phyloP scores from a whole-genome alignment of 768 basidiomycete species.

The Russula sp. region DNA sequence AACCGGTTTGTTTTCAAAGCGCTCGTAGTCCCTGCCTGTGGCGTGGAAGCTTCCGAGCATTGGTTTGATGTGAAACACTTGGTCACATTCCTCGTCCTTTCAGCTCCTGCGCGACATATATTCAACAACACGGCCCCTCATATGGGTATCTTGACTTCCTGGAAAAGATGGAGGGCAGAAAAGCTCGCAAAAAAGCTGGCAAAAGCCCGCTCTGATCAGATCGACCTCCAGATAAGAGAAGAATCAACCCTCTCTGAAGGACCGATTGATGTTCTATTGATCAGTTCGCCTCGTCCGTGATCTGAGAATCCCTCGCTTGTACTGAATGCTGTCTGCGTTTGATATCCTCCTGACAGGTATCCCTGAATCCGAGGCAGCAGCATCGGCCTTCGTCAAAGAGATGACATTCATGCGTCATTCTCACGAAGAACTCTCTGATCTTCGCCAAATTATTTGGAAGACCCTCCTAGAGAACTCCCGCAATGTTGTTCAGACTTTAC shows the following conservation, averaged over 20 bases:
- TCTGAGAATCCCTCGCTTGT: neutral
- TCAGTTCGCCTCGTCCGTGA: conserved; percentile 46
- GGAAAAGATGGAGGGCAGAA: neutral
- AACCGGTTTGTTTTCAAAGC: no score
- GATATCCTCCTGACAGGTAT: neutral
- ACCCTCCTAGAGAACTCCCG: conserved; percentile 1
- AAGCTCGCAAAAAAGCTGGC: neutral
- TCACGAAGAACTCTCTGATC: neutral
- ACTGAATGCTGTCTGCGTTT: neutral
- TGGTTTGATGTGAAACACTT: no score
- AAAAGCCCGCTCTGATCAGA: conserved; percentile 57
- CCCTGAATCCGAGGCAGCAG: neutral
- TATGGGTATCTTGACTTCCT: neutral
- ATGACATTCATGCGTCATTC: conserved; percentile 27
- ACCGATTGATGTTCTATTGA: conserved; percentile 82
- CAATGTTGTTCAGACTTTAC: neutral
- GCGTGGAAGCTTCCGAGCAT: no score
- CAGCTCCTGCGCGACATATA: neutral
- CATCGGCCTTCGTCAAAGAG: neutral
- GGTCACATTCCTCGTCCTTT: no score
- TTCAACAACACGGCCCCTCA: neutral
- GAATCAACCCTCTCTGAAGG: conserved; percentile 68
- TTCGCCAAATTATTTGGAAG: conserved; percentile 2
- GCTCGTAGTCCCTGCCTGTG: no score
- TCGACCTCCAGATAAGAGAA: conserved; percentile 68